Conservation (phyloP, 2,329 filamentous ascomycete genomes). For the Talaromyces sp. region DNA sequence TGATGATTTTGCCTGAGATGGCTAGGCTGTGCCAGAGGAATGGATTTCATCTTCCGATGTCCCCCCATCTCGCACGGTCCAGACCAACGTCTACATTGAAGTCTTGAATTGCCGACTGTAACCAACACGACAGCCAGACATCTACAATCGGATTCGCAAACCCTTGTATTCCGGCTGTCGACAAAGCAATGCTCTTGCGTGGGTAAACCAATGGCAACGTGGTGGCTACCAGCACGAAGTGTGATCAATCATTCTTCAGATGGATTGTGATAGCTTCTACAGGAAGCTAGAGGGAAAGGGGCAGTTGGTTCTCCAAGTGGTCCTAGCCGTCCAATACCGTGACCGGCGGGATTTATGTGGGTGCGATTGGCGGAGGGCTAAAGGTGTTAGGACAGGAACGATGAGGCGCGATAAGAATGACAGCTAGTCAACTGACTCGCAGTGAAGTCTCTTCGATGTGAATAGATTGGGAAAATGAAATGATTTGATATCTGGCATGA, state of each 20-base stretch:
- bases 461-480: too few relatives aligned
- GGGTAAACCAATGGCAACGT: not conserved
- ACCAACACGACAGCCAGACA: not conserved
- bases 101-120: not conserved
- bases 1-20: not conserved
- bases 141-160: not conserved
- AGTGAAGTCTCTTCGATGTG: too few relatives aligned
- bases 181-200: not conserved
- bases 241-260: not conserved
- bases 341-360: not conserved
- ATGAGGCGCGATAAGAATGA: not conserved
- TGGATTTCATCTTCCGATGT: not conserved
- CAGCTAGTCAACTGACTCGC: not conserved
- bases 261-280: slow-evolving; percentile 9
- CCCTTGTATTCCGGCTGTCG: not conserved
- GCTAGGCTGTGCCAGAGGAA: not conserved
- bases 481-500: too few relatives aligned
- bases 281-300: slow-evolving; percentile 10
- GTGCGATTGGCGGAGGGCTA: not conserved
- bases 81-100: not conserved
- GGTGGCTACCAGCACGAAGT: not conserved
- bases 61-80: not conserved
- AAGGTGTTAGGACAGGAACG: not conserved
- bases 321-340: not conserved
- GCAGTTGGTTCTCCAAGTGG: not conserved